A percentile compares a stretch with the other conserved stretches of the same genome.
phyloP scores from a whole-genome alignment of 768 basidiomycete genomes.

The Tulasnella sp. region DNA sequence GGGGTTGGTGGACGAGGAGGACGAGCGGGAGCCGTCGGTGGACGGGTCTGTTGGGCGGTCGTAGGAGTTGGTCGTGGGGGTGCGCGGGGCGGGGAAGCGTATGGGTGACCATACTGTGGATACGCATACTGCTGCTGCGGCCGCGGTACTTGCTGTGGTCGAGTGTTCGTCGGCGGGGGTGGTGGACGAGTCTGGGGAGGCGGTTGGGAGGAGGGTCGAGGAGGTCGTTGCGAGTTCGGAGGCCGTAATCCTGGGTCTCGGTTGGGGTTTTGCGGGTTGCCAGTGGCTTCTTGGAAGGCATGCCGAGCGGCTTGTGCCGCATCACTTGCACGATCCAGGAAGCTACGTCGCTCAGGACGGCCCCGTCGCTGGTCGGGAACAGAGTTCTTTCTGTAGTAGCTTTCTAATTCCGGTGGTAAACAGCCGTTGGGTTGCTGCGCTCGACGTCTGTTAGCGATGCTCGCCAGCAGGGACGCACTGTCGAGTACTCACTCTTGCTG shows the following conservation, averaged over 20 bases:
- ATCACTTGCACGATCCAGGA: conserved; percentile 53
- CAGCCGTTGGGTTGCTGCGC: conserved; percentile 63
- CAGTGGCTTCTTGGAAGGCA: conserved; percentile 38
- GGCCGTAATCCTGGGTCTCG: conserved; percentile 38
- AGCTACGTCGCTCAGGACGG: conserved; percentile 42
- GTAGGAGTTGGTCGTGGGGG: conserved; percentile 37
- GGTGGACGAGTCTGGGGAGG: conserved; percentile 21
- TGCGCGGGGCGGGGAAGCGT: conserved; percentile 32
- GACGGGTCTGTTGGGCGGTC: conserved; percentile 42
- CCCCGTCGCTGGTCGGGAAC: conserved; percentile 53
- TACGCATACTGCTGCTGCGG: conserved; percentile 35
- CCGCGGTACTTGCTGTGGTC: conserved; percentile 31
- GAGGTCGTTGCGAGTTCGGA: conserved; percentile 34
- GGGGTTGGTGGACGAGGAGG: conserved; percentile 47
- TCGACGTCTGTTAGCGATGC: not conserved
- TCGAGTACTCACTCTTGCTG: conserved; percentile 32
- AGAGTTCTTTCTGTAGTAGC: conserved; percentile 64
- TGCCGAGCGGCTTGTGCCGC: conserved; percentile 39
- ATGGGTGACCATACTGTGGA: not conserved
- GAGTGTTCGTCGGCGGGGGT: not conserved
- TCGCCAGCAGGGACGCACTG: not conserved
- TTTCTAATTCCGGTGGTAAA: conserved; percentile 51
- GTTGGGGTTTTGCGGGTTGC: conserved; percentile 24
- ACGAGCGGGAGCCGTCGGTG: conserved; percentile 45
- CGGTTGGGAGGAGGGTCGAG: conserved; percentile 26